phyloP scores from a whole-genome alignment of 1,139 yeast species.

The Geotrichum australiense region DNA sequence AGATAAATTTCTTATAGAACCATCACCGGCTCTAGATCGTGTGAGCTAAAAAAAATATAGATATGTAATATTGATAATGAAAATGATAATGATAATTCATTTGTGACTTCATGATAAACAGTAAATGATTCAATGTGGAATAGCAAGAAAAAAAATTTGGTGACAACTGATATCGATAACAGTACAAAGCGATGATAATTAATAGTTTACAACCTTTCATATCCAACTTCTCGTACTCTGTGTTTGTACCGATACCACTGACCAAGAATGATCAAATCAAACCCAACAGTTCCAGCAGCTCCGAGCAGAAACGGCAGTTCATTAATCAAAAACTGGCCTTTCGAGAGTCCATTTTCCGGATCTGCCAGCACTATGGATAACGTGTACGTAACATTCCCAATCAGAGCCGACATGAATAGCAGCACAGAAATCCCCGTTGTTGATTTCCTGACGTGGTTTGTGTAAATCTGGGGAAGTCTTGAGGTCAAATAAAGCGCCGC shows the following conservation, averaged over 20 bases:
- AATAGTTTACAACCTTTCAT: not conserved
- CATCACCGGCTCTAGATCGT: no score
- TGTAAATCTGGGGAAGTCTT: conserved; percentile 76
- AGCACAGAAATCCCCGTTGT: conserved; percentile 80
- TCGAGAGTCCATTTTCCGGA: conserved; percentile 36
- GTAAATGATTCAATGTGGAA: no score
- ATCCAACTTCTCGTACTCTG: not conserved
- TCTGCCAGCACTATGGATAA: conserved; percentile 52
- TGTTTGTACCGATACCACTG: conserved; percentile 41
- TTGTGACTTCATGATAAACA: no score
- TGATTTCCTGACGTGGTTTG: conserved; percentile 67
- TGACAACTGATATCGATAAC: no score
- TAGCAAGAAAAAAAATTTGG: no score
- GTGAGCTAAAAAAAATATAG: no score
- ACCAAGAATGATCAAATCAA: conserved; percentile 68
- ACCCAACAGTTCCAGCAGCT: conserved; percentile 75
- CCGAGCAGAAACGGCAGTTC: conserved; percentile 83
- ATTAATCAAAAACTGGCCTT: conserved; percentile 47
- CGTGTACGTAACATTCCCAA: conserved; percentile 78
- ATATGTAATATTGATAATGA: no score
- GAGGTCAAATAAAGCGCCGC: conserved; percentile 70
- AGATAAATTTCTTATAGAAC: no score
- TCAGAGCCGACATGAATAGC: conserved; percentile 67
- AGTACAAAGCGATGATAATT: conserved; percentile 11
- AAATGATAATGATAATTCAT: no score